Evolutionary conservation across 768 basidiomycete species (phyloP).

Genomic region (Hypsizygus marmoreus): DNA sequence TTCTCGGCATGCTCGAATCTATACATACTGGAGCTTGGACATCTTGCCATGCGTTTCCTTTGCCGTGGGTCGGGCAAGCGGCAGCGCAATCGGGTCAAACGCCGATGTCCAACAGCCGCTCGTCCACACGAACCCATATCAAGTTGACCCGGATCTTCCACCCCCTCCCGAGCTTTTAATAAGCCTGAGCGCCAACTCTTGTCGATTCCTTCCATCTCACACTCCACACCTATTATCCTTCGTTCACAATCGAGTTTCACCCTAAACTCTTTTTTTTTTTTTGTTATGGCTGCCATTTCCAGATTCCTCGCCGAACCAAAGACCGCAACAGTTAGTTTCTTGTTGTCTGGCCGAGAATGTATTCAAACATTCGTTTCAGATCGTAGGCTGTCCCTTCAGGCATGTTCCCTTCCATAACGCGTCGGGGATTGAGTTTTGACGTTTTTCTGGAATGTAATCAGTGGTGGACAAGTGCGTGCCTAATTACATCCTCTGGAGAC

Average conservation of each 20-base stretch:
- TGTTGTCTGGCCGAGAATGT: not conserved
- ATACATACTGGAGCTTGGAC: too few relatives aligned
- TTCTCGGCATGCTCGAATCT: constrained; percentile 1
- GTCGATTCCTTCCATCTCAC: not conserved
- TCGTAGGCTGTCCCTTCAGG: constrained; percentile 97
- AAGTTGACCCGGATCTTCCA: constrained; percentile 9
- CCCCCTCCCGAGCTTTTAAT: not conserved
- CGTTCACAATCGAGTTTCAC: not conserved
- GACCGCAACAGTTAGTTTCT: constrained; percentile 71
- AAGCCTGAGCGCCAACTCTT: not conserved
- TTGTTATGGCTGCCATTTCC: constrained; percentile 30
- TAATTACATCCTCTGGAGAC: not conserved
- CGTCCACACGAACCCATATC: too few relatives aligned
- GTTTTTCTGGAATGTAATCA: constrained; percentile 23
- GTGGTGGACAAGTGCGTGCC: constrained; percentile 64
- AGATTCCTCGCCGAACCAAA: constrained; percentile 67
- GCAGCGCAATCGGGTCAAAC: not conserved
- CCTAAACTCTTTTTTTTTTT: not conserved
- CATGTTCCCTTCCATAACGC: constrained; percentile 36
- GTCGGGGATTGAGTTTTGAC: constrained; percentile 7
- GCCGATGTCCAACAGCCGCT: not conserved
- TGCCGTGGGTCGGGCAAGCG: not conserved
- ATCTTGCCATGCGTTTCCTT: too few relatives aligned
- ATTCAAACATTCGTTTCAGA: constrained; percentile 41
- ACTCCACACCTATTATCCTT: not conserved